phyloP scores from a whole-genome alignment of 1,284 basidiomycete species.

The Boletus holoroseus region DNA sequence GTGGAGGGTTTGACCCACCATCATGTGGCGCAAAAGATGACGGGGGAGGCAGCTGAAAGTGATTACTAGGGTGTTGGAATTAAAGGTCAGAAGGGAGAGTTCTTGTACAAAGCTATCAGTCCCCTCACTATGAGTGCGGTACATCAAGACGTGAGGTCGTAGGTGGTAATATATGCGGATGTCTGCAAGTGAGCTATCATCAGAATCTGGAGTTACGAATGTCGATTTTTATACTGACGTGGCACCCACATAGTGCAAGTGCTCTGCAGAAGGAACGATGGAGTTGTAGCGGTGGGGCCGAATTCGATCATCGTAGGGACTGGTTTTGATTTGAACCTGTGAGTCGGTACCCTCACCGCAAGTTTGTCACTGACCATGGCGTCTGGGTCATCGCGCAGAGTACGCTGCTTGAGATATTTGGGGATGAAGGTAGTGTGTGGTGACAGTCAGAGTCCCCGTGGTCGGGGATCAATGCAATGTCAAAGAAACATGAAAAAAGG shows the following conservation, averaged over 20 bases:
- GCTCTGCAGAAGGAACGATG: not conserved
- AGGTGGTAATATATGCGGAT: constrained; percentile 1
- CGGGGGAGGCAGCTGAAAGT: not conserved
- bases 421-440: not conserved
- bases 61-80: constrained; percentile 6
- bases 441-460: constrained; percentile 6
- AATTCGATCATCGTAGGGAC: constrained; percentile 12
- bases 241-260: not conserved
- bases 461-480: constrained; percentile 9
- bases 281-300: not conserved
- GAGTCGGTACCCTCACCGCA: not conserved
- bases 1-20: not conserved
- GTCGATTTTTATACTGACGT: constrained; percentile 10
- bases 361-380: constrained; percentile 9
- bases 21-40: not conserved
- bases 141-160: not conserved
- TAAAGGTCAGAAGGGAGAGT: constrained; percentile 1
- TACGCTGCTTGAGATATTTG: not conserved
- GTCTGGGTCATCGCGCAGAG: constrained; percentile 14
- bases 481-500: constrained; percentile 20
- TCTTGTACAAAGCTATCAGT: not conserved
- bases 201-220: not conserved
- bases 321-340: constrained; percentile 1
- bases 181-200: constrained; percentile 9
- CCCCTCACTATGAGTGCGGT: constrained; percentile 13